Percentiles rank a stretch among this genome's conserved stretches.
These are phyloP conservation scores for Ophiostoma triangulosporum DNA, from an alignment of 2,329 filamentous ascomycete genomes.

Conservation along the genomic window DNA sequence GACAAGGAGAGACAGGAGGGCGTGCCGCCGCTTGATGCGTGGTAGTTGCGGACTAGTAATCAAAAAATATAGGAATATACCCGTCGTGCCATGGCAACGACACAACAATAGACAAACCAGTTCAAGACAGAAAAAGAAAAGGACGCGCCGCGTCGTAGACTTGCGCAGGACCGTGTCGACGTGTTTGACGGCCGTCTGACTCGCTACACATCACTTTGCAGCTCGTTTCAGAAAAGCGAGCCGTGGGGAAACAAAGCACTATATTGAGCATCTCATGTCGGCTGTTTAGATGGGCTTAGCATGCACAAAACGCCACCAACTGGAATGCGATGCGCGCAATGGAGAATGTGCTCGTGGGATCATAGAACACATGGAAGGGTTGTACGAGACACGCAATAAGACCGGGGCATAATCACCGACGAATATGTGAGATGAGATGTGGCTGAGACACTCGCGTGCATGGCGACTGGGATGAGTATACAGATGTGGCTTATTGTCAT, in stretches of 20 bases:
- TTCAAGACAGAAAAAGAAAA: not conserved
- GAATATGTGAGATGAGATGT: not conserved
- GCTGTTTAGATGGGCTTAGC: not conserved
- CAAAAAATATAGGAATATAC: not conserved
- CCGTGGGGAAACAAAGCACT: not conserved
- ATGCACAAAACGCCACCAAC: not conserved
- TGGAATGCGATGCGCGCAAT: not conserved
- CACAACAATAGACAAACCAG: not conserved
- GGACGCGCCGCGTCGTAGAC: too few relatives aligned
- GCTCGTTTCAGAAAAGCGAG: not conserved
- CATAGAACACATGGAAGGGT: not conserved
- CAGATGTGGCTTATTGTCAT: too few relatives aligned
- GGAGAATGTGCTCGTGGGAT: not conserved
- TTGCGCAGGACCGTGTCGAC: too few relatives aligned
- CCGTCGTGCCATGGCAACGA: not conserved
- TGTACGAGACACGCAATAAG: not conserved
- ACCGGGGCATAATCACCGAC: not conserved
- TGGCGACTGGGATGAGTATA: too few relatives aligned
- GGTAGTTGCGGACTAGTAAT: not conserved
- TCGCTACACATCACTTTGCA: too few relatives aligned
- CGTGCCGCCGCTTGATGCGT: not conserved
- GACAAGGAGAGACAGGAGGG: not conserved
- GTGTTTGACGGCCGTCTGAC: too few relatives aligned
- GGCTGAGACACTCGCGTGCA: not conserved
- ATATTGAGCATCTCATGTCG: not conserved